Percentiles rank a stretch among this genome's conserved stretches.
These are phyloP conservation scores for Monosporascus ibericus DNA, from an alignment of 2,329 filamentous ascomycete genomes.

Conservation along the genomic window DNA sequence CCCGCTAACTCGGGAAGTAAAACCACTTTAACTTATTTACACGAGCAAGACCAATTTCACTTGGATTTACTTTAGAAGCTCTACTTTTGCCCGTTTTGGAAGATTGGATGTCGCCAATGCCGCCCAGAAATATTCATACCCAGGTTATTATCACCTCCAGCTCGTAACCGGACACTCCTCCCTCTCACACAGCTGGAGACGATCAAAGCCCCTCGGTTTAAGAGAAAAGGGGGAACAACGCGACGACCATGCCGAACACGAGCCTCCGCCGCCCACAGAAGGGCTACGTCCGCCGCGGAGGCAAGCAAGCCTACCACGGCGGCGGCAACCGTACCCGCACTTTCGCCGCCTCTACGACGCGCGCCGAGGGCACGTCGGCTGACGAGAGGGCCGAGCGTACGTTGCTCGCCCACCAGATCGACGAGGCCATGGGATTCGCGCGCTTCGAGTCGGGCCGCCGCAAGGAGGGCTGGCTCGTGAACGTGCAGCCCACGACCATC, in stretches of 20 bases:
- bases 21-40: neutral
- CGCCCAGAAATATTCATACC: neutral
- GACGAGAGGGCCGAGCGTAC: conserved; percentile 90
- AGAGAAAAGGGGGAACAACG: neutral
- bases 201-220: neutral
- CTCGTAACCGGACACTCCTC: neutral
- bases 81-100: neutral
- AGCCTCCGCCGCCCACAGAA: conserved; percentile 55
- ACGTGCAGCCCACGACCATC: conserved; percentile 84
- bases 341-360: conserved; percentile 68
- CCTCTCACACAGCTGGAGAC: neutral
- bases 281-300: conserved; percentile 61
- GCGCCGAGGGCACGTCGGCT: conserved; percentile 79
- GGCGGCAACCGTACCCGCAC: conserved; percentile 59
- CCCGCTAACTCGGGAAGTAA: too few relatives aligned
- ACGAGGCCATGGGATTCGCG: conserved; percentile 90
- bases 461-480: conserved; percentile 87
- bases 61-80: neutral
- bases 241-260: conserved; percentile 53
- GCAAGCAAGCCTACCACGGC: conserved; percentile 66
- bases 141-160: conserved; percentile 1
- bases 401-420: conserved; percentile 78
- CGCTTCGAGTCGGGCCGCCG: conserved; percentile 81
- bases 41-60: neutral
- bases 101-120: conserved; percentile 3